phyloP scores from a whole-genome alignment of 2,329 filamentous ascomycete species.

The Scolecobasidium constrictum region DNA sequence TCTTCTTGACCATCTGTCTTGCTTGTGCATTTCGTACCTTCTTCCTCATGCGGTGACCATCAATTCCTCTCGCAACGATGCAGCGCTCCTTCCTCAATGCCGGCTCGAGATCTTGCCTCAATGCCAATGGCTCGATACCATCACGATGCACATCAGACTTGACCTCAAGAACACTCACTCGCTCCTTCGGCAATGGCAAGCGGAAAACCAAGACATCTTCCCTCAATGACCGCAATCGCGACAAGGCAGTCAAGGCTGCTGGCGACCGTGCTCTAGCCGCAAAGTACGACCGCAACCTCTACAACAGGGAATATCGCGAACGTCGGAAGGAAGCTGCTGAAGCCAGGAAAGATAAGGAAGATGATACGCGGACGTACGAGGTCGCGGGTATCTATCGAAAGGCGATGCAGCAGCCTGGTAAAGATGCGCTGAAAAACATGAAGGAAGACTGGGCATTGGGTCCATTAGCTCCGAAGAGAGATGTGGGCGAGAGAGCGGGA shows the following conservation, averaged over 20 bases:
- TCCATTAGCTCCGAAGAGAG: slow-evolving; percentile 64
- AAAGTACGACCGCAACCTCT: neutral
- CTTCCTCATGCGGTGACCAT: too few relatives aligned
- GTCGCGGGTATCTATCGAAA: neutral
- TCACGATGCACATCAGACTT: neutral
- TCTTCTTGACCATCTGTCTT: too few relatives aligned
- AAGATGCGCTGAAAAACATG: neutral
- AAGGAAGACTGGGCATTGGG: slow-evolving; percentile 69
- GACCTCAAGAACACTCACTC: neutral
- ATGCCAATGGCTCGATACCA: neutral
- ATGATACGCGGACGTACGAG: neutral
- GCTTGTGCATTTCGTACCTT: too few relatives aligned
- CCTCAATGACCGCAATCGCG: neutral
- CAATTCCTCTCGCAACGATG: too few relatives aligned
- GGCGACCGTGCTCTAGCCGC: neutral
- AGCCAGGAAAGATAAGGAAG: neutral
- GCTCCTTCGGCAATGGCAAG: neutral
- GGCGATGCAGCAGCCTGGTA: neutral
- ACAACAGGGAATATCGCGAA: neutral
- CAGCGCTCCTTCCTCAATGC: neutral
- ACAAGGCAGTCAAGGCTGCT: neutral
- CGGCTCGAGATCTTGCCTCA: neutral
- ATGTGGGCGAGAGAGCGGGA: slow-evolving; percentile 49
- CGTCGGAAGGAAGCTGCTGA: neutral
- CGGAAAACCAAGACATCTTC: neutral